Evolutionary conservation across 768 basidiomycete species (phyloP).

Genomic region (Lactarius sanguifluus): DNA sequence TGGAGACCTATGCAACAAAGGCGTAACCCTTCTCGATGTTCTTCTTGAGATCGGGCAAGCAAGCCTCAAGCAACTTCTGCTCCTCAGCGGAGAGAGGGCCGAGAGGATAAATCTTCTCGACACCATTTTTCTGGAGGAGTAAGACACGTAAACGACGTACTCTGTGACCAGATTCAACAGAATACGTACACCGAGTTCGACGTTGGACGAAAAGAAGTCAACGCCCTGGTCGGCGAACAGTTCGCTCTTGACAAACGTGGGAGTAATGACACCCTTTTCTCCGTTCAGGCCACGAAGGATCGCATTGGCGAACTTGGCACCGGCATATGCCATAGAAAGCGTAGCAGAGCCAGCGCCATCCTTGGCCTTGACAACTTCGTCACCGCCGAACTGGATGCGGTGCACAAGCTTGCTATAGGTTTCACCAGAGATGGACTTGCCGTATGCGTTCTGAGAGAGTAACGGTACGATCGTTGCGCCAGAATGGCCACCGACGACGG

Average conservation of each 20-base stretch:
- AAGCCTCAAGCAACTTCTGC: constrained; percentile 81
- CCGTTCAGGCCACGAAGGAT: constrained; percentile 63
- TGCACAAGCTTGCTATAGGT: constrained; percentile 75
- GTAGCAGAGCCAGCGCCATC: constrained; percentile 79
- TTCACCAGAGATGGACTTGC: constrained; percentile 74
- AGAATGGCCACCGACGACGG: constrained; percentile 94
- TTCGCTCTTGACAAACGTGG: constrained; percentile 88
- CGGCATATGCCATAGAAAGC: constrained; percentile 77
- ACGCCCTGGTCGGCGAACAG: constrained; percentile 84
- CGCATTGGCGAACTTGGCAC: constrained; percentile 64
- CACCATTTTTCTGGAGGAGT: constrained; percentile 65
- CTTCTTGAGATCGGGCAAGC: constrained; percentile 91
- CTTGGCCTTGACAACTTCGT: constrained; percentile 98
- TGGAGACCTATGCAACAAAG: constrained; percentile 50
- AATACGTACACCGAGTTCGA: constrained; percentile 85
- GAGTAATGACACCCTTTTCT: constrained; percentile 68
- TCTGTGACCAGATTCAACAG: constrained; percentile 12
- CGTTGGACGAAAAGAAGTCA: constrained; percentile 91
- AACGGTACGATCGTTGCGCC: constrained; percentile 98
- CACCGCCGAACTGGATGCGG: constrained; percentile 97
- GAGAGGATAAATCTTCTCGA: constrained; percentile 87
- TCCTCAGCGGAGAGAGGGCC: constrained; percentile 80
- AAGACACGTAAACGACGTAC: constrained; percentile 20
- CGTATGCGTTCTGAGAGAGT: constrained; percentile 75
- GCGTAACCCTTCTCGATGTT: constrained; percentile 95